Evolutionary conservation across 2,329 filamentous ascomycete species (phyloP).

Genomic region (Diplodia intermedia): DNA sequence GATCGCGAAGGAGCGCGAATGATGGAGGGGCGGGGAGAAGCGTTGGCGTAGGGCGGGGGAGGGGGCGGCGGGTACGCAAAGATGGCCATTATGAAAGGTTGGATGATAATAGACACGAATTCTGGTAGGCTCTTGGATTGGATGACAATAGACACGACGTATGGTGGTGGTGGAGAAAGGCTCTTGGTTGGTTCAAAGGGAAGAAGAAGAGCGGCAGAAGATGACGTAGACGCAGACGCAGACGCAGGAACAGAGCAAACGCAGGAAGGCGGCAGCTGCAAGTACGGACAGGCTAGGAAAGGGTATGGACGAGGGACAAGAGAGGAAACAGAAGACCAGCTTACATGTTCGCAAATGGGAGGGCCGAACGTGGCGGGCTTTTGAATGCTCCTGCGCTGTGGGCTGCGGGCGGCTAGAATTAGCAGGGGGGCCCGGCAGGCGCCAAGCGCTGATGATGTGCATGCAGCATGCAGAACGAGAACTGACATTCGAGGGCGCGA

Average conservation of each 20-base stretch:
- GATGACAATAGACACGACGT: too few relatives aligned
- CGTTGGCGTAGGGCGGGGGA: slow-evolving; percentile 40
- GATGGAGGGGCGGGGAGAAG: slow-evolving; percentile 34
- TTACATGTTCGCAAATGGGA: slow-evolving; percentile 42
- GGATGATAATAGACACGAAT: too few relatives aligned
- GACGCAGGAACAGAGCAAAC: slow-evolving; percentile 10
- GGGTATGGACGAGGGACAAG: background rate
- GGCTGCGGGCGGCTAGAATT: background rate
- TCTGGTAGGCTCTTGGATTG: too few relatives aligned
- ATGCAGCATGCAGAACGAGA: slow-evolving; percentile 11
- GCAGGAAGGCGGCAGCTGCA: slow-evolving; percentile 29
- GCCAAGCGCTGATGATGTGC: slow-evolving; percentile 30
- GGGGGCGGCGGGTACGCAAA: slow-evolving; percentile 41
- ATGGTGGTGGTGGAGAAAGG: too few relatives aligned
- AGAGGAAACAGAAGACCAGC: slow-evolving; percentile 40
- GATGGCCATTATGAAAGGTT: slow-evolving; percentile 37
- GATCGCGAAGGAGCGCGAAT: slow-evolving; percentile 38
- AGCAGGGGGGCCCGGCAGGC: slow-evolving; percentile 19
- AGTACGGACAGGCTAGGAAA: slow-evolving; percentile 15
- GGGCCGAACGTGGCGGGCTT: slow-evolving; percentile 3
- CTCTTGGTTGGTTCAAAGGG: background rate
- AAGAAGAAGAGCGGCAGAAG: slow-evolving; percentile 16
- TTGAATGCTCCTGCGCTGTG: background rate
- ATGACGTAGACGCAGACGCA: slow-evolving; percentile 2
- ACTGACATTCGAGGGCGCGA: slow-evolving; percentile 4